A percentile compares a stretch with the other conserved stretches of the same genome.
These are phyloP conservation scores for Panaeolus papilionaceus DNA, from an alignment of 768 basidiomycete genomes.

Conservation along the genomic window DNA sequence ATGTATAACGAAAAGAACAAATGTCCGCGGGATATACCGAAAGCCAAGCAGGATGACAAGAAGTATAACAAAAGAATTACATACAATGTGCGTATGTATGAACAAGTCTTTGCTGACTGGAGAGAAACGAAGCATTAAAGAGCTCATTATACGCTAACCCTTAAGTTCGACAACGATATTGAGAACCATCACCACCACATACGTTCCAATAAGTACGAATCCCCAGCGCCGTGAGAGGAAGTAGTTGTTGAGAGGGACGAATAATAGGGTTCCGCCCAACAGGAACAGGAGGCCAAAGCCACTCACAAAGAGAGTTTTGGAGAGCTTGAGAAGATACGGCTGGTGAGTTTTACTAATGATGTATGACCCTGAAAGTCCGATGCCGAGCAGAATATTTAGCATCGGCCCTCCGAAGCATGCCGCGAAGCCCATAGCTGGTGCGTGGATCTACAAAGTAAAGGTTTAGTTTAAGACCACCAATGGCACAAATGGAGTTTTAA, in stretches of 20 bases:
- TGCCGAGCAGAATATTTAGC: constrained; percentile 89
- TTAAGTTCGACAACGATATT: constrained; percentile 83
- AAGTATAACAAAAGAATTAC: background rate
- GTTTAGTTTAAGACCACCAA: background rate
- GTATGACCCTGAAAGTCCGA: constrained; percentile 91
- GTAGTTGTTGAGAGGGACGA: constrained; percentile 88
- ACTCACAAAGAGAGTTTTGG: constrained; percentile 85
- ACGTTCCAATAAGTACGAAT: constrained; percentile 74
- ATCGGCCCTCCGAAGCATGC: constrained; percentile 95
- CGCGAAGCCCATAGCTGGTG: constrained; percentile 93
- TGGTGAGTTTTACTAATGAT: constrained; percentile 68
- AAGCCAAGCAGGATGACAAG: background rate
- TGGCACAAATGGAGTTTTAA: constrained; percentile 20
- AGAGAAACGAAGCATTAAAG: background rate
- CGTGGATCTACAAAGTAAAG: constrained; percentile 62
- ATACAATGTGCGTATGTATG: background rate
- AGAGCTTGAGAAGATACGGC: constrained; percentile 80
- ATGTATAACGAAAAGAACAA: constrained; percentile 3
- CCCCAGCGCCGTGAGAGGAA: constrained; percentile 85
- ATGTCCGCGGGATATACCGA: constrained; percentile 9
- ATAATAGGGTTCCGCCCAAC: constrained; percentile 75
- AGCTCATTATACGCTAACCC: constrained; percentile 18
- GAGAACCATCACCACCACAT: constrained; percentile 75
- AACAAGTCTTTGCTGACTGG: background rate
- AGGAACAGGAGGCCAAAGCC: constrained; percentile 80